Evolutionary conservation across 2,329 filamentous ascomycete genomes (phyloP), one percentile per base, ranked within the genome.

Genomic region (Pseudogymnoascus sp.): DNA sequence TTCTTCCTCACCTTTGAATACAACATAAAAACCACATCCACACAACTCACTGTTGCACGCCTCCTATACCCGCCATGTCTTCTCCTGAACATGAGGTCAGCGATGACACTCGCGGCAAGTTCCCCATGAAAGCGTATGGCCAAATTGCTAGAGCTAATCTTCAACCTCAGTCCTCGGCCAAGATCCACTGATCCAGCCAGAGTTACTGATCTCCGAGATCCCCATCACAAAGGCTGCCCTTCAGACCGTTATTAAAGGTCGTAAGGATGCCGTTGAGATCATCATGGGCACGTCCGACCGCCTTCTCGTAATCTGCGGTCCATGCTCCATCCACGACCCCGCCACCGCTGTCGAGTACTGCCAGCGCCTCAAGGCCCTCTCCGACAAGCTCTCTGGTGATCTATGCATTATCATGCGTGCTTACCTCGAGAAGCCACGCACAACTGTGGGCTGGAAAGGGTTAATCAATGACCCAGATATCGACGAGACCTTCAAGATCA

Each of bases 381-480:
- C 92, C 65, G 85, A 89, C 68, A 91, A 89, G 81, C 87, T 97
- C 66, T 86, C 87, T 66, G 82, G 86, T 70, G 93, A 97, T 75
- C 83, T 99, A 56, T 88, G 88, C 70, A 95, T 99, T 70, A 89
- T 99, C 66, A 99, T 99, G 95, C 90, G 95, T 70, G 90, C 91
- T 67, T 99, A 99, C 84, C 86, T 99, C 65, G 95, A 99, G 83
- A 99, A 99, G 83, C 95, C 95, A 21, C 88, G 95, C 68, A 99
- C 95, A 29, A 99, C 95, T 0, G 91, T 99, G 29, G 95, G 95
- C 70, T 99, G 95, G 95, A 99, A 99, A 81, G 95, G 95, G 60
- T 81, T 99, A 71, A 96, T 99, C 80, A 97, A 99, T 76, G 95
- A 99, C 77, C 95, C 95, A 1, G 93, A 97, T 73, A 96, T 99